Evolutionary conservation across 2,329 filamentous ascomycete species (phyloP).

Genomic region (Sporothrix humicola): DNA sequence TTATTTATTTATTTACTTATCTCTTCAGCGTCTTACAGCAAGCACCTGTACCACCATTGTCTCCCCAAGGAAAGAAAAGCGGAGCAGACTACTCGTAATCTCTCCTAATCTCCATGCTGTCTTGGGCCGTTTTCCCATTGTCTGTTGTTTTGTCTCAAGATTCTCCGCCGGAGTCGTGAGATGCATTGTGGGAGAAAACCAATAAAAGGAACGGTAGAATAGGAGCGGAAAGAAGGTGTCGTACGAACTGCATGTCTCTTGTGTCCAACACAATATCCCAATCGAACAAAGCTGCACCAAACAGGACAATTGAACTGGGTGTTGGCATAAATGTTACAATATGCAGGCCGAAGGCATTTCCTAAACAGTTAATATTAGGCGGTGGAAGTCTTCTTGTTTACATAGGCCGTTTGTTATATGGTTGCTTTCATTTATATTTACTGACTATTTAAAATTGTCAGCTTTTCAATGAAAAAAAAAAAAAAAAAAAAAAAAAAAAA

Average conservation of each 20-base stretch:
- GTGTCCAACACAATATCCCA: neutral
- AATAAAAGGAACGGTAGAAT: neutral
- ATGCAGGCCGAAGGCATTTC: neutral
- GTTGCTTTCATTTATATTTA: neutral
- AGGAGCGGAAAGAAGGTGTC: slow-evolving; percentile 11
- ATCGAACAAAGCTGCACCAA: neutral
- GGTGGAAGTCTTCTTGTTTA: neutral
- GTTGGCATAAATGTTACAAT: neutral
- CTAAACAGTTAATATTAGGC: neutral
- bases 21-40: neutral
- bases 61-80: neutral
- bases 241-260: neutral
- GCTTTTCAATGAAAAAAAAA: neutral
- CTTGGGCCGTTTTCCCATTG: neutral
- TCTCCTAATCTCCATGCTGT: slow-evolving; percentile 28
- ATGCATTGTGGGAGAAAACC: neutral
- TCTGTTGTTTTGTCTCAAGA: neutral
- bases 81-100: neutral
- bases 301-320: neutral
- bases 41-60: neutral
- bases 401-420: too few relatives aligned
- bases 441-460: neutral
- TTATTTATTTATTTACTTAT: too few relatives aligned
- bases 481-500: neutral
- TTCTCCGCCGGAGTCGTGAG: neutral